These are phyloP conservation scores for Arachis hypogaea DNA, from an alignment of 306 rosid genomes.

Conservation along the genomic window DNA sequence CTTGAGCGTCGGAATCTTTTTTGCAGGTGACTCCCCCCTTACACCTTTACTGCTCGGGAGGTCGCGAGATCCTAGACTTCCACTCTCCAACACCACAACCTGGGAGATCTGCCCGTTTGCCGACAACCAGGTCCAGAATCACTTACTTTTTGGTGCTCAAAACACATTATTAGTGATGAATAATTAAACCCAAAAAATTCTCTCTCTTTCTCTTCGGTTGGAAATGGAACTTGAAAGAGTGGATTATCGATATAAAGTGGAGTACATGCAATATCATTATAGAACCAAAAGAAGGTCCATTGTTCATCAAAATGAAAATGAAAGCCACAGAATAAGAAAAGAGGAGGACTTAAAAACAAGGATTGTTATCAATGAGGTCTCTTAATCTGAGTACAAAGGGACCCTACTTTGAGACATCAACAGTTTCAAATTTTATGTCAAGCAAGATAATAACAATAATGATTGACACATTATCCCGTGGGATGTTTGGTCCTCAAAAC, in stretches of 20 bases:
- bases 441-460: conserved; percentile 40
- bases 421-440: conserved; percentile 41
- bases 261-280: conserved; percentile 35
- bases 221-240: too few species aligned
- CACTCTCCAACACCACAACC: too few species aligned
- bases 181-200: too few species aligned
- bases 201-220: neutral
- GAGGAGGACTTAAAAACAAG: conserved; percentile 31
- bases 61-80: too few species aligned
- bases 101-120: too few species aligned
- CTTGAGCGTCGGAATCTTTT: too few species aligned
- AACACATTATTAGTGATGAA: neutral
- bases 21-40: too few species aligned
- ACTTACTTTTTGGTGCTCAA: too few species aligned
- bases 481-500: conserved; percentile 45
- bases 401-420: conserved; percentile 42
- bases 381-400: conserved; percentile 34
- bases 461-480: conserved; percentile 44
- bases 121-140: too few species aligned
- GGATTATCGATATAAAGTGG: conserved; percentile 12
- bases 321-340: conserved; percentile 28
- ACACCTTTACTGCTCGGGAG: too few species aligned
- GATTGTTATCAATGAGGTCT: conserved; percentile 44
- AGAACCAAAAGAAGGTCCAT: conserved; percentile 29
- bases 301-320: conserved; percentile 37